Conservation (phyloP, 2,329 filamentous ascomycete genomes). For the Cladosporium velox region DNA sequence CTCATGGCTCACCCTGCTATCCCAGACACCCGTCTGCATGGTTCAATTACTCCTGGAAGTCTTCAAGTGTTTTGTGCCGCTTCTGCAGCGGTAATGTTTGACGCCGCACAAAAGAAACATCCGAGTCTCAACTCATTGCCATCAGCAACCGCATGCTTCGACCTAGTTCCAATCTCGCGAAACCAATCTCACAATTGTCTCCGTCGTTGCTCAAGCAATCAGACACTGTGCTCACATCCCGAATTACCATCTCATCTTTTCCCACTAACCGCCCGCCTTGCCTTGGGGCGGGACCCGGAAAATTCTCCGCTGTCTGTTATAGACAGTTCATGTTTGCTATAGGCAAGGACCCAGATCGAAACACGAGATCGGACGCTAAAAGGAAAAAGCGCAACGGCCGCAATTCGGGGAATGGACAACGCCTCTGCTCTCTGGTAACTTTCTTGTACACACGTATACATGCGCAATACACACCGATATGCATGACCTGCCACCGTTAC, state of each 20-base stretch:
- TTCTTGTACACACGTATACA: background rate
- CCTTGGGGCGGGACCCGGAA: background rate
- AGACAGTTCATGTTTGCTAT: background rate
- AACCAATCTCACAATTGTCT: background rate
- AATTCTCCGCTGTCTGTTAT: background rate
- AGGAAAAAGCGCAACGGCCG: background rate
- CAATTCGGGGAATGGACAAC: background rate
- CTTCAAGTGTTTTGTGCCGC: constrained; percentile 18
- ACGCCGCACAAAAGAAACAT: background rate
- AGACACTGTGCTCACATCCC: constrained; percentile 17
- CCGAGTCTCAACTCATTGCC: background rate
- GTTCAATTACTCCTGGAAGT: constrained; percentile 16
- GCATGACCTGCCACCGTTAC: background rate
- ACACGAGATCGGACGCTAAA: constrained; percentile 6
- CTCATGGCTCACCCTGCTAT: constrained; percentile 12
- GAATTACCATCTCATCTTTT: constrained; percentile 14
- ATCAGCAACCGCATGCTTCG: background rate
- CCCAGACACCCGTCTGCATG: constrained; percentile 19
- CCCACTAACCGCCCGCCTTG: background rate
- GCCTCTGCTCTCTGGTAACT: background rate
- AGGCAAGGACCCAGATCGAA: constrained; percentile 3
- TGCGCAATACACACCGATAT: background rate
- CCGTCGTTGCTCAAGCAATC: constrained; percentile 10
- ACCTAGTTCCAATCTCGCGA: background rate
- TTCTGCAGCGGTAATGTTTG: constrained; percentile 8